A percentile compares a stretch with the other conserved stretches of the same genome.
Conservation (phyloP, 768 basidiomycete species). For the Termitomyces eurrhizus region DNA sequence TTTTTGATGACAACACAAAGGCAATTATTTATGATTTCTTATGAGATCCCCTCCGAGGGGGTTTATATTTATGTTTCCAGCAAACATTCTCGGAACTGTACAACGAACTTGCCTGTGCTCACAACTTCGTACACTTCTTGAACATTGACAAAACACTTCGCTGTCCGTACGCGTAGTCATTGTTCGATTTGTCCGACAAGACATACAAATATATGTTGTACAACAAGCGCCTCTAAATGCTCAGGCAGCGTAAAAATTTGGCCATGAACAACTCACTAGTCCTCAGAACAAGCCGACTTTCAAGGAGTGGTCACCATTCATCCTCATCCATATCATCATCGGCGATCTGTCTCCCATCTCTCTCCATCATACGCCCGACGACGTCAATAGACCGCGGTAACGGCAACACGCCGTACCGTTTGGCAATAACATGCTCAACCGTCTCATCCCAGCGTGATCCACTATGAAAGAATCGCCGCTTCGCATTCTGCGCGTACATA, state of each 20-base stretch:
- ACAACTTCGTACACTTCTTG: neutral
- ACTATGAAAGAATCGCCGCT: conserved; percentile 60
- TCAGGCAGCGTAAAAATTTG: neutral
- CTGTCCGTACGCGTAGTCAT: neutral
- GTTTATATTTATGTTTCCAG: neutral
- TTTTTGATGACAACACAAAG: neutral
- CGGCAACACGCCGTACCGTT: conserved; percentile 15
- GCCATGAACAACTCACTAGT: neutral
- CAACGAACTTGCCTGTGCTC: neutral
- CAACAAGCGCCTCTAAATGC: neutral
- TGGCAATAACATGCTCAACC: conserved; percentile 20
- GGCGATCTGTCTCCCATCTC: conserved; percentile 16
- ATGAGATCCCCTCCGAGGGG: neutral
- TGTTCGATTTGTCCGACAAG: neutral
- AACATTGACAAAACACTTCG: neutral
- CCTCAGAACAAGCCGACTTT: neutral
- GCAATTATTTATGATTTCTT: neutral
- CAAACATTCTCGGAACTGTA: neutral
- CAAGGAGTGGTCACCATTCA: conserved; percentile 20
- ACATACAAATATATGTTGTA: conserved; percentile 3
- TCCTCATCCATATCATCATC: conserved; percentile 22
- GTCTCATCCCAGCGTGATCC: conserved; percentile 32
- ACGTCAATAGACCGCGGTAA: conserved; percentile 9
- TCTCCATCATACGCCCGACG: conserved; percentile 20
- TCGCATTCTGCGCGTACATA: conserved; percentile 26